These are phyloP conservation scores for Pyrrhoderma noxium DNA, from an alignment of 1,284 basidiomycete species.

Conservation along the genomic window DNA sequence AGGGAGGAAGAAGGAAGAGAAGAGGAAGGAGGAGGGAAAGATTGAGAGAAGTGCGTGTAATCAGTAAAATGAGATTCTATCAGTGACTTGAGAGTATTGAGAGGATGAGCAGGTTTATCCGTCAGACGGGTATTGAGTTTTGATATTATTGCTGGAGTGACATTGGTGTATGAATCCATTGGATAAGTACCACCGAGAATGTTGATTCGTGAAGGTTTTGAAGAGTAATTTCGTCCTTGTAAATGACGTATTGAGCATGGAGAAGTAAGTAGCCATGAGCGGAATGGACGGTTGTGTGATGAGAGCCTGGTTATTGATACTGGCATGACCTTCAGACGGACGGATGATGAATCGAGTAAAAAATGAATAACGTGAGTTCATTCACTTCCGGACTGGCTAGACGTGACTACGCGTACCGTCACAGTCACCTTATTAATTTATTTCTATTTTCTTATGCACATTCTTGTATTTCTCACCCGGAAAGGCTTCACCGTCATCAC, in stretches of 20 bases:
- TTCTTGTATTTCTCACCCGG: no score
- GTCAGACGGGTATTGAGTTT: slow-evolving; percentile 72
- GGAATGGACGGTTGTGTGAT: background rate
- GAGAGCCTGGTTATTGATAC: background rate
- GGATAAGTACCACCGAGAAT: slow-evolving; percentile 58
- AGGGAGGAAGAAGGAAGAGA: slow-evolving; percentile 22
- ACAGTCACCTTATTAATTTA: no score
- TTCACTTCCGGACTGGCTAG: no score
- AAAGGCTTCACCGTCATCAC: no score
- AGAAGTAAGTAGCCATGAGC: background rate
- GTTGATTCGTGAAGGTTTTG: slow-evolving; percentile 10
- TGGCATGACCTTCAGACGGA: no score
- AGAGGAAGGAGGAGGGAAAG: background rate
- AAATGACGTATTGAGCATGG: background rate
- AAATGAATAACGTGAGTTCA: no score
- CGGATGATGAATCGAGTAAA: no score
- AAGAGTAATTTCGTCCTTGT: background rate
- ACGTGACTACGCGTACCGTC: no score
- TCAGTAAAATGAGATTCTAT: slow-evolving; percentile 80
- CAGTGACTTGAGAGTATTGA: slow-evolving; percentile 76
- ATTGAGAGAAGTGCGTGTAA: slow-evolving; percentile 48
- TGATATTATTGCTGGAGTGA: slow-evolving; percentile 77
- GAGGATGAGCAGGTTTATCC: slow-evolving; percentile 72
- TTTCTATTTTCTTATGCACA: no score
- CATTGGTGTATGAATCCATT: slow-evolving; percentile 77